Evolutionary conservation across 148 eudicot species (phyloP).

Genomic region (Fagopyrum homotropicum): DNA sequence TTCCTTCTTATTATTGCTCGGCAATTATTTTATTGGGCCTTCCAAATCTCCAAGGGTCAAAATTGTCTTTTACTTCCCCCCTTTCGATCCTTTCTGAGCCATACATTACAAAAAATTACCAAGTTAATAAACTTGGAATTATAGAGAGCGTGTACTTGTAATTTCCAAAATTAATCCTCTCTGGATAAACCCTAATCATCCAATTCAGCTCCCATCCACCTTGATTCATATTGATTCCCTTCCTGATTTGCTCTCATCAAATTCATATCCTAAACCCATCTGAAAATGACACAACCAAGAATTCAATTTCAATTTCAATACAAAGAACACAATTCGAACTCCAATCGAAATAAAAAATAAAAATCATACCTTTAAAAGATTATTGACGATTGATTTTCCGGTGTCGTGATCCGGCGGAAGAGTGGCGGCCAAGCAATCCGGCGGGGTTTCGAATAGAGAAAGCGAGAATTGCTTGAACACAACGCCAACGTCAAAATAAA

Average conservation of each 20-base stretch:
- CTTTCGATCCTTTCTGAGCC: not conserved
- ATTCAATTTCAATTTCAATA: not conserved
- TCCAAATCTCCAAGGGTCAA: not conserved
- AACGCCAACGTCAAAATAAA: constrained; percentile 91
- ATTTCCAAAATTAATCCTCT: not conserved
- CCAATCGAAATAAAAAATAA: not conserved
- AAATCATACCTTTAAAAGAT: not conserved
- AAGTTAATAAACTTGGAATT: not conserved
- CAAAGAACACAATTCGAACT: not conserved
- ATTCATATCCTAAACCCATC: not conserved
- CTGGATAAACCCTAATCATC: not conserved
- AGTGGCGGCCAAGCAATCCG: constrained; percentile 52
- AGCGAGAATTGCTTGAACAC: constrained; percentile 74
- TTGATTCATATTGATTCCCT: not conserved
- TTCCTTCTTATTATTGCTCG: not conserved
- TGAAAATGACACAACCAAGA: not conserved
- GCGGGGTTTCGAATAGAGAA: constrained; percentile 67
- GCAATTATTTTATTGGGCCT: not conserved
- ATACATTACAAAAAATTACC: not conserved
- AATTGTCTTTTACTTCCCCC: not conserved
- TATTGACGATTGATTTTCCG: constrained; percentile 11
- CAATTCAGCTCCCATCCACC: not conserved
- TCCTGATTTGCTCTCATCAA: constrained; percentile 1
- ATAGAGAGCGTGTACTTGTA: not conserved
- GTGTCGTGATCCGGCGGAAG: constrained; percentile 19